Evolutionary conservation across 164 flowering plant genomes (phyloP), one percentile per base, ranked within the genome.

Genomic region (Sedum album): DNA sequence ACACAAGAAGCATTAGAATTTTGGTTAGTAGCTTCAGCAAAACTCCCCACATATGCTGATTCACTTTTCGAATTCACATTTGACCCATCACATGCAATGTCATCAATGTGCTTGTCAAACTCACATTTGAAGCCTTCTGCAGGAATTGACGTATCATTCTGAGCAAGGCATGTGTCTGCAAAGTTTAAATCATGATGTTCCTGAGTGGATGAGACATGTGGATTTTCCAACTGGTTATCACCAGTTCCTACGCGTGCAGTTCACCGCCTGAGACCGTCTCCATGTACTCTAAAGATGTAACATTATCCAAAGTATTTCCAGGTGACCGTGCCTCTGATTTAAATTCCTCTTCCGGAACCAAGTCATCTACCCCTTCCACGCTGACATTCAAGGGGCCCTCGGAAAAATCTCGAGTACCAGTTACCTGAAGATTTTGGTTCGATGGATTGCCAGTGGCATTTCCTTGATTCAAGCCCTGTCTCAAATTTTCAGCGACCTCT

Each of bases 401-500:
- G 49, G 67, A 75, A 31, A 42, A 48, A 23, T 36, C 25, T 35
- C 44, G 70, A 69, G 2, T 41, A 51, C 60, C 61, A 8, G 64
- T 51, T 57, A 65, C 30, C 57, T 26, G 68, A 39, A 71, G 42
- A 71, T 11, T 49, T 46, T 68, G 74, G 23, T 44, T 39, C 38
- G 44, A 73, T 46, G 14, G 68, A 70, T 65, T 44, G 66, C 57
- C 23, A 31, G 42, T 51, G 69, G 67, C 72, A 67, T 36, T 74
- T 44, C 38, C 67, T 25, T 64, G 69, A 70, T 44, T 68, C 21
- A n/a, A 66, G 33, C 17, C 67, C 65, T 71, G 49, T 63, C 66
- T 70, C 70, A 71, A 60, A 57, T 69, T 68, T 60, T 61, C 72
- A 46, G 51, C 23, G 21, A 35, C 77, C 26, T 36, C 15, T 76